Percentiles rank a stretch among this genome's conserved stretches.
Conservation (phyloP, 1,284 basidiomycete species). For the Cerioporus squamosus region DNA sequence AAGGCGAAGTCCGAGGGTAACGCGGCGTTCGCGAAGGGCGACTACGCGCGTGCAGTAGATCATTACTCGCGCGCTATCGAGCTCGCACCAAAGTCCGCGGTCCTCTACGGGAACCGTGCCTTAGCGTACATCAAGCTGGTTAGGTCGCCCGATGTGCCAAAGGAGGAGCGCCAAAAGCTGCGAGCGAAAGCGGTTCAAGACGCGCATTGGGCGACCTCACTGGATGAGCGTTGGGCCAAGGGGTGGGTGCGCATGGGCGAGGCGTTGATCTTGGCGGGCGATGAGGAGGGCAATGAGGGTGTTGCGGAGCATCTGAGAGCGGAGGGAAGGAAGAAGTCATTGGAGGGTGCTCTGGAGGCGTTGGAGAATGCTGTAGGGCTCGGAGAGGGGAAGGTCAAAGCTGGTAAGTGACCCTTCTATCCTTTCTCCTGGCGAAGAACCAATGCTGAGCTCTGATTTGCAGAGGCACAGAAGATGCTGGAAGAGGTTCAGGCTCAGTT, state of each 20-base stretch:
- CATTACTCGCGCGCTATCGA: constrained; percentile 6
- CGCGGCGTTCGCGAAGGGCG: constrained; percentile 4
- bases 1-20: constrained; percentile 10
- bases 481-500: background rate
- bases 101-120: constrained; percentile 8
- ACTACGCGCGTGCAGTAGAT: constrained; percentile 2
- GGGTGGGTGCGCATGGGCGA: constrained; percentile 15
- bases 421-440: background rate
- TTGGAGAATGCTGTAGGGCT: background rate
- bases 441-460: background rate
- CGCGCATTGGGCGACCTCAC: background rate
- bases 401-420: background rate
- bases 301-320: background rate
- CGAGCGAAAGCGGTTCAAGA: constrained; percentile 1
- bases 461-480: background rate
- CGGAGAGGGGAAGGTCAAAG: background rate
- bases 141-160: background rate
- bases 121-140: constrained; percentile 6
- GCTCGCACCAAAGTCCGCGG: constrained; percentile 4
- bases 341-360: background rate
- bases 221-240: constrained; percentile 6
- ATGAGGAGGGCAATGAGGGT: background rate
- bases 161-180: constrained; percentile 2
- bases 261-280: background rate
- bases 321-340: background rate